Evolutionary conservation across 306 rosid genomes (phyloP).

Genomic region (Vigna trinervia): DNA sequence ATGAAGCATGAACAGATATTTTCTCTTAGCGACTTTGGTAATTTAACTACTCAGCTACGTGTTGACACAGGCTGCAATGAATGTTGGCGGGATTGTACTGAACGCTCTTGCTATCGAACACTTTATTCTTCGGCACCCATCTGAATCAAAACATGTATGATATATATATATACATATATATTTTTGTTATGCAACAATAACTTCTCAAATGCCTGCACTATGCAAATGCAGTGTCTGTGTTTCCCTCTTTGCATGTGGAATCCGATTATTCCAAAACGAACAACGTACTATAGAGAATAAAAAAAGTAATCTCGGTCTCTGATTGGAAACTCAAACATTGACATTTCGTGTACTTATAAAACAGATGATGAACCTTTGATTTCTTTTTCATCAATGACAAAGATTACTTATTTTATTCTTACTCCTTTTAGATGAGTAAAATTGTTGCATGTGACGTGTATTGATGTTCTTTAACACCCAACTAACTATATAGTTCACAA

Average conservation of each 20-base stretch:
- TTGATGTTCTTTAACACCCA: background rate
- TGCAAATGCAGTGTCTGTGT: background rate
- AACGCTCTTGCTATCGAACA: conserved; percentile 95
- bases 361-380: background rate
- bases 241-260: background rate
- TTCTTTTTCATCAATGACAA: background rate
- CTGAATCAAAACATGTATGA: conserved; percentile 69
- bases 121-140: conserved; percentile 85
- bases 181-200: background rate
- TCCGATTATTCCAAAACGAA: background rate
- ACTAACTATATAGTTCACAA: conserved; percentile 35
- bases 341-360: background rate
- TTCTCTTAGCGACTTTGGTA: conserved; percentile 11
- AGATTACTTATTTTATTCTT: background rate
- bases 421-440: background rate
- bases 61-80: conserved; percentile 72
- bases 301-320: background rate
- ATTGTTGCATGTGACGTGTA: background rate
- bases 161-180: background rate
- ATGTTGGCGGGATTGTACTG: conserved; percentile 86
- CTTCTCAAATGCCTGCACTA: conserved; percentile 6
- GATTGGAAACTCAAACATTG: background rate
- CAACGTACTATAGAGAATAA: background rate
- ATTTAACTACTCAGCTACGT: conserved; percentile 19
- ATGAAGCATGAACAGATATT: background rate